Evolutionary conservation across 2,329 filamentous ascomycete genomes (phyloP), one percentile per base, ranked within the genome.

Genomic region (Taxawa tesnikishii): DNA sequence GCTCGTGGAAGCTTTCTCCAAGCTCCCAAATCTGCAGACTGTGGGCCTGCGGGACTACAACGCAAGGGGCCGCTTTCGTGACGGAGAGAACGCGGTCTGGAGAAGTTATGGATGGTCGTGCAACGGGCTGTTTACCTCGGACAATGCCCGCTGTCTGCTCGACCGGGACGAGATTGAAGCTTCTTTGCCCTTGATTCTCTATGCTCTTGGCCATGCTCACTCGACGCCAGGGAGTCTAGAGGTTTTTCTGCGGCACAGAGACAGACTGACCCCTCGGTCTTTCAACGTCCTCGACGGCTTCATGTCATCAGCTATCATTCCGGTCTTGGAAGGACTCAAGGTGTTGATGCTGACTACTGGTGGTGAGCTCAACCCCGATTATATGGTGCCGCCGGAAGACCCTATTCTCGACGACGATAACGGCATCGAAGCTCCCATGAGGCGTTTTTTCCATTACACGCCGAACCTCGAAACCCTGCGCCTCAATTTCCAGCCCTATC

Each of bases 31-130:
- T 33, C 62, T 79, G 4, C 53, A 67, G 17, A 68, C 63, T 0
- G 49, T 80, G 10, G 68, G 71, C 15, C 54, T 80, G 15, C 66
- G 75, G 12, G 71, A 79, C 45, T 77, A 70, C 50, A 57, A 67
- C 44, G 67, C 67, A 0, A 14, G 4, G 1, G 60, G 49, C 7
- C 67, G 73, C 4, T 45, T 44, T 9, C 65, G 74, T 3, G 74
- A 79, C 19, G 53, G 50, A 5, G 37, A 43, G 10, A 29, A 32
- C 5, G 45, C 41, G 0, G 34, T 43, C 1, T 79, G 75, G 74
- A 54, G 49, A 6, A 73, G 71, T 46, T 77, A 74, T 41, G 71
- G 73, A 6, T 36, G 34, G 34, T 32, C 34, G 3, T 31, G 26
- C 15, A 29, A 25, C 7, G 24, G 26, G 32, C n/a, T n/a, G n/a